A percentile compares a stretch with the other conserved stretches of the same genome.
These are phyloP conservation scores for Termitomyces sp. DNA, from an alignment of 768 basidiomycete genomes.

Conservation along the genomic window DNA sequence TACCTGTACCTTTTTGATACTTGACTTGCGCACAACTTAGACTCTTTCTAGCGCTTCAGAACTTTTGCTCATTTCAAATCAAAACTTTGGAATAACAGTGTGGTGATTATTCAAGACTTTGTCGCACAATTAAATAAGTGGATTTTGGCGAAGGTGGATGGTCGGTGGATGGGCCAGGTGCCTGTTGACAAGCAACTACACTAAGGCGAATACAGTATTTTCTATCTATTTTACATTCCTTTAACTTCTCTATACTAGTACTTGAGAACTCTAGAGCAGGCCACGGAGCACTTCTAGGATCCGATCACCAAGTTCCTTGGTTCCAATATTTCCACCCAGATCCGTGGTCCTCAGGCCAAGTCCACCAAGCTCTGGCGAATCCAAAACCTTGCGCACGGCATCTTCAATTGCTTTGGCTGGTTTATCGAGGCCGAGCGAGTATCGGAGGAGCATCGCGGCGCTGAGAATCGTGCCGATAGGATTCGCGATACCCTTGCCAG, in stretches of 20 bases:
- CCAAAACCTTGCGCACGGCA: constrained; percentile 89
- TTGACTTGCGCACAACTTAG: neutral
- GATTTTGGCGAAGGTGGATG: too few relatives aligned
- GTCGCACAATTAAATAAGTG: neutral
- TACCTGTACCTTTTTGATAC: neutral
- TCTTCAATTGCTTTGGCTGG: constrained; percentile 84
- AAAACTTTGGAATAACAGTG: neutral
- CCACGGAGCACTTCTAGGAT: constrained; percentile 70
- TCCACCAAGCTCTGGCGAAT: constrained; percentile 65
- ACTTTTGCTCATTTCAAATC: too few relatives aligned
- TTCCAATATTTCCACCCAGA: constrained; percentile 74
- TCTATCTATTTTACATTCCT: neutral
- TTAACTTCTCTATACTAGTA: neutral
- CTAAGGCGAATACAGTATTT: neutral
- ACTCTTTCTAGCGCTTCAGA: neutral
- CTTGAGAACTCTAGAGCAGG: constrained; percentile 37
- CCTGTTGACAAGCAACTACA: neutral
- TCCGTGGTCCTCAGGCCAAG: constrained; percentile 81
- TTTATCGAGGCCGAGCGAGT: constrained; percentile 86
- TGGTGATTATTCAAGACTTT: too few relatives aligned
- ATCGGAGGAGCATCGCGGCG: constrained; percentile 88
- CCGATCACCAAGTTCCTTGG: constrained; percentile 79
- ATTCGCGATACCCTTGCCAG: constrained; percentile 91
- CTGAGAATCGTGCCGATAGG: constrained; percentile 95
- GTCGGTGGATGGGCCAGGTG: too few relatives aligned